These are phyloP conservation scores for Fusarium sp. DNA, from an alignment of 2,329 filamentous ascomycete species.

Conservation along the genomic window DNA sequence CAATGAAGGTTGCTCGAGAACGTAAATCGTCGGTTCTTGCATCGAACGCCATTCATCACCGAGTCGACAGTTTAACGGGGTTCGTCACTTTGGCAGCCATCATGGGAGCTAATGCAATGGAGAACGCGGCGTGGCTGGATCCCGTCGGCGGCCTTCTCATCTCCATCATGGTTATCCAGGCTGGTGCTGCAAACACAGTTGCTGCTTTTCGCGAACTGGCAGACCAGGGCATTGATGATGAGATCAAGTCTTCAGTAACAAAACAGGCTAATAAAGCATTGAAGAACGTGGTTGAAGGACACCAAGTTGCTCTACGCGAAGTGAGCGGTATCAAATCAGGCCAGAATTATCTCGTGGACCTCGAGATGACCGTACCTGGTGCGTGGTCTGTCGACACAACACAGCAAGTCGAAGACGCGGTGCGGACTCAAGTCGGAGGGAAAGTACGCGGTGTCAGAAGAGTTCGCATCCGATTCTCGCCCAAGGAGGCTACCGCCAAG, in stretches of 20 bases:
- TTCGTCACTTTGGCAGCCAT: slow-evolving; percentile 92
- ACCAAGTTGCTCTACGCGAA: slow-evolving; percentile 74
- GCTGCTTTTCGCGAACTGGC: slow-evolving; percentile 85
- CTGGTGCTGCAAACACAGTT: slow-evolving; percentile 85
- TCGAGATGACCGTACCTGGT: slow-evolving; percentile 83
- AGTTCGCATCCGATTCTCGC: slow-evolving; percentile 84
- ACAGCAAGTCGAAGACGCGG: slow-evolving; percentile 73
- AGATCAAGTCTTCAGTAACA: slow-evolving; percentile 77
- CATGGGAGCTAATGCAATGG: slow-evolving; percentile 84
- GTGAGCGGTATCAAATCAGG: slow-evolving; percentile 93
- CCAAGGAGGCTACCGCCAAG: slow-evolving; percentile 65
- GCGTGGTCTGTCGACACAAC: slow-evolving; percentile 78
- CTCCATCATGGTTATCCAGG: slow-evolving; percentile 90
- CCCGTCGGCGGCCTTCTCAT: slow-evolving; percentile 93
- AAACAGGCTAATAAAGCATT: slow-evolving; percentile 71
- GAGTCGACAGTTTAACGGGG: slow-evolving; percentile 93
- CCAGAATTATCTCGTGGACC: slow-evolving; percentile 92
- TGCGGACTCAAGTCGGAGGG: slow-evolving; percentile 76
- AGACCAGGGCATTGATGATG: slow-evolving; percentile 87
- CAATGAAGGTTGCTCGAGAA: slow-evolving; percentile 93
- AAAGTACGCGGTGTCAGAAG: slow-evolving; percentile 85
- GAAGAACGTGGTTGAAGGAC: slow-evolving; percentile 58
- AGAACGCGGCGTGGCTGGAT: slow-evolving; percentile 90
- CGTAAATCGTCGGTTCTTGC: slow-evolving; percentile 95
- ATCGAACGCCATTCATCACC: slow-evolving; percentile 95